Conservation (phyloP, 2,329 filamentous ascomycete species). For the Aspergillus quadrilineatus region DNA sequence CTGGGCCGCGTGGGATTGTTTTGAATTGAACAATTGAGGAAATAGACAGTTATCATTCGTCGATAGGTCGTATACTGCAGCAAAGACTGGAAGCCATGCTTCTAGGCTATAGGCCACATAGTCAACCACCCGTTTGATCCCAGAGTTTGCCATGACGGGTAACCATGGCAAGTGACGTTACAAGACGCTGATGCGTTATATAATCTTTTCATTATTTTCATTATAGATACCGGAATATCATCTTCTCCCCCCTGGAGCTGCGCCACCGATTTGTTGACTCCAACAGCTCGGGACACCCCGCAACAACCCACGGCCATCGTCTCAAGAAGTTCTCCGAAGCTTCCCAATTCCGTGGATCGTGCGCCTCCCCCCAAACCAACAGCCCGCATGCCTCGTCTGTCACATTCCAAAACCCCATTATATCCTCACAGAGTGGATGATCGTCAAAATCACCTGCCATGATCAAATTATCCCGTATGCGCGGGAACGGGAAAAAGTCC, state of each 20-base stretch:
- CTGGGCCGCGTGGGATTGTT: neutral
- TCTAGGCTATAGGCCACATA: too few relatives aligned
- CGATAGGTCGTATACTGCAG: too few relatives aligned
- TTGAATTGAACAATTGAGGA: neutral
- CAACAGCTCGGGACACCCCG: constrained; percentile 29
- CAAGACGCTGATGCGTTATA: neutral
- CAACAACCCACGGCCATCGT: constrained; percentile 44
- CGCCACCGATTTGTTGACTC: constrained; percentile 31
- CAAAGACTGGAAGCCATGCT: too few relatives aligned
- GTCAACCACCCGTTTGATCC: too few relatives aligned
- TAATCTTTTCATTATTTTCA: neutral
- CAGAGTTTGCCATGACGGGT: too few relatives aligned
- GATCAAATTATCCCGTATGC: constrained; percentile 44
- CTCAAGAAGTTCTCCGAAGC: constrained; percentile 45
- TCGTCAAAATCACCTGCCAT: constrained; percentile 25
- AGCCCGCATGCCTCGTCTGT: constrained; percentile 31
- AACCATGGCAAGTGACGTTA: too few relatives aligned
- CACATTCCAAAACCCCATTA: constrained; percentile 34
- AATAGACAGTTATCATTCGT: neutral
- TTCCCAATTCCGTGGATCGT: constrained; percentile 50
- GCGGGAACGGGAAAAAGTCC: constrained; percentile 35
- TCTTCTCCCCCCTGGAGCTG: constrained; percentile 25
- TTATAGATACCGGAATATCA: constrained; percentile 31
- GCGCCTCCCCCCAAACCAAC: constrained; percentile 52
- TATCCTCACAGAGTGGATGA: constrained; percentile 34